phyloP scores from a whole-genome alignment of 495 filamentous ascomycete species.

The Lichenothelia convexa region DNA sequence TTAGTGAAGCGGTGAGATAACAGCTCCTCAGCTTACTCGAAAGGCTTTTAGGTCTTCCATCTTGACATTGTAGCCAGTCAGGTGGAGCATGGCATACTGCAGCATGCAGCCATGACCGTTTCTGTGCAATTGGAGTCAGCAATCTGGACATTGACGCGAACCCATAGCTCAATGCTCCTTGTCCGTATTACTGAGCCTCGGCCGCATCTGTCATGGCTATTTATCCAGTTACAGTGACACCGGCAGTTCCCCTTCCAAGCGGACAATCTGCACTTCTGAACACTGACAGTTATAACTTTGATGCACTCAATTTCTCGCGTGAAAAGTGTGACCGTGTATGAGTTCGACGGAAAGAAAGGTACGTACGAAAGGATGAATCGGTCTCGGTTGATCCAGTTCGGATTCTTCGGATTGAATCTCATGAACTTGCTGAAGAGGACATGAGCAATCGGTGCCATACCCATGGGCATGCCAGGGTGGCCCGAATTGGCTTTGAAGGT shows the following conservation, averaged over 20 bases:
- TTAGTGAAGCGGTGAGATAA: slow-evolving; percentile 1
- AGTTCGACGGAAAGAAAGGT: not conserved
- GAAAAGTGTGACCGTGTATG: no score
- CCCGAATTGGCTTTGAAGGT: slow-evolving; percentile 90
- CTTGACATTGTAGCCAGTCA: slow-evolving; percentile 73
- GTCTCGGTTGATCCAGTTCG: slow-evolving; percentile 90
- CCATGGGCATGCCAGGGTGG: slow-evolving; percentile 98
- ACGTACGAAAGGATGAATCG: slow-evolving; percentile 96
- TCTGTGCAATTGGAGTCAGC: slow-evolving; percentile 37
- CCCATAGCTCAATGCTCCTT: no score
- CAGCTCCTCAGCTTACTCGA: slow-evolving; percentile 45
- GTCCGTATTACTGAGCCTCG: no score
- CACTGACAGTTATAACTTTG: no score
- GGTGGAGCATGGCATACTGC: slow-evolving; percentile 93
- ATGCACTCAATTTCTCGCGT: no score
- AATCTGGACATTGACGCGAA: no score
- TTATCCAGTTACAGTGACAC: no score
- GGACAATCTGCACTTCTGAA: no score
- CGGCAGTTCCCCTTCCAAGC: no score
- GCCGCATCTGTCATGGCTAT: no score
- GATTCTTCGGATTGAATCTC: slow-evolving; percentile 99
- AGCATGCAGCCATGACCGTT: slow-evolving; percentile 99
- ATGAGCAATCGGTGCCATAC: slow-evolving; percentile 94
- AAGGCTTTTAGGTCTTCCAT: slow-evolving; percentile 89
- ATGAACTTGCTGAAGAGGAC: slow-evolving; percentile 98